Evolutionary conservation across 176 grass and related monocot species (phyloP).

Genomic region (Elaeis guineensis): DNA sequence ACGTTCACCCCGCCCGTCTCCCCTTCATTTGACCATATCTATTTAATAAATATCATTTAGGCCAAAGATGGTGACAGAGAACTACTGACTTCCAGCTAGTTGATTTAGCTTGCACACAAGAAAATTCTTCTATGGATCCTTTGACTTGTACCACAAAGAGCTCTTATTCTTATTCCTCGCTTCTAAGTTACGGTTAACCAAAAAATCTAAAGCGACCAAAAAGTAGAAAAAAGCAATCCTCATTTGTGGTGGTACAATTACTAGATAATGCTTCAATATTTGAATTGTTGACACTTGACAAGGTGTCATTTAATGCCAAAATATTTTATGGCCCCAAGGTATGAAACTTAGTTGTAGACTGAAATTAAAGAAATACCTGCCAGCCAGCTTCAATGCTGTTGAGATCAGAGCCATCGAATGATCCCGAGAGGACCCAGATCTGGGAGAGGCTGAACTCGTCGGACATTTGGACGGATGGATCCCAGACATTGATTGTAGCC

Average conservation of each 20-base stretch:
- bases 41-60: too few species aligned
- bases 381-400: constrained; percentile 20
- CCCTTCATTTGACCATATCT: too few species aligned
- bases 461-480: constrained; percentile 1
- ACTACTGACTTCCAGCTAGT: too few species aligned
- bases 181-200: background rate
- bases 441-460: constrained; percentile 13
- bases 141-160: too few species aligned
- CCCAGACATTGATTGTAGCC: constrained; percentile 12
- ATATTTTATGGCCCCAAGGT: too few species aligned
- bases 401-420: constrained; percentile 2
- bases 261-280: background rate
- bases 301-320: too few species aligned
- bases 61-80: too few species aligned
- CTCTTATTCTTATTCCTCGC: too few species aligned
- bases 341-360: background rate
- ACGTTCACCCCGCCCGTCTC: too few species aligned
- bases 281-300: constrained; percentile 6
- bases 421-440: constrained; percentile 8
- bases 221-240: background rate
- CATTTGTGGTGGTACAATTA: background rate
- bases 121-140: too few species aligned
- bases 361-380: background rate
- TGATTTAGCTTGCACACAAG: too few species aligned
- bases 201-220: background rate